Percentiles rank a stretch among this genome's conserved stretches.
Conservation (phyloP, 2,329 filamentous ascomycete species). For the Fusarium caatingaense region DNA sequence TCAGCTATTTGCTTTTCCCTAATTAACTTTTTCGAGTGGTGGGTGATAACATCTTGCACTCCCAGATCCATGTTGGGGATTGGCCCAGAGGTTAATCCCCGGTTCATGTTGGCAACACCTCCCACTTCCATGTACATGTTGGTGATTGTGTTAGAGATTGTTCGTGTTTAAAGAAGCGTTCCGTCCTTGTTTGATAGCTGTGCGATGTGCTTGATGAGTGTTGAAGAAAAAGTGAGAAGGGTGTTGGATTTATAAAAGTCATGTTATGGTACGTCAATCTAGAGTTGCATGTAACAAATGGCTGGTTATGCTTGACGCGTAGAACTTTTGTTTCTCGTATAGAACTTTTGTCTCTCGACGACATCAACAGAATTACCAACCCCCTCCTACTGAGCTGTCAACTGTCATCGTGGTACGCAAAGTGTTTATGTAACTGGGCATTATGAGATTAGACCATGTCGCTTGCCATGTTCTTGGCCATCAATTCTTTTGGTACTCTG, state of each 20-base stretch:
- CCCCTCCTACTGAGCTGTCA: not conserved
- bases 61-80: too few relatives aligned
- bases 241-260: not conserved
- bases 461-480: not conserved
- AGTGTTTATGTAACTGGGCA: not conserved
- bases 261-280: accelerated
- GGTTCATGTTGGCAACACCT: too few relatives aligned
- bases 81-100: too few relatives aligned
- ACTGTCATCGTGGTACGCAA: not conserved
- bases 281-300: not conserved
- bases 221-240: not conserved
- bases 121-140: too few relatives aligned
- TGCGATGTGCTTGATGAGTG: not conserved
- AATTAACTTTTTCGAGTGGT: too few relatives aligned
- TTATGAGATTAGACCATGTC: too few relatives aligned
- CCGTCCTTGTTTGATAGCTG: not conserved
- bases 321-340: not conserved
- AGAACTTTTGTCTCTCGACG: not conserved
- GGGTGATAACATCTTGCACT: too few relatives aligned
- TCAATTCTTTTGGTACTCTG: not conserved
- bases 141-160: not conserved
- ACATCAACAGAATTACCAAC: not conserved
- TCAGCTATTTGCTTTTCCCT: too few relatives aligned
- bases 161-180: not conserved
- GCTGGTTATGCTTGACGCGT: not conserved